A percentile compares a stretch with the other conserved stretches of the same genome.
phyloP scores from a whole-genome alignment of 305 asterid genomes.

The Solanum aculeatissimum region DNA sequence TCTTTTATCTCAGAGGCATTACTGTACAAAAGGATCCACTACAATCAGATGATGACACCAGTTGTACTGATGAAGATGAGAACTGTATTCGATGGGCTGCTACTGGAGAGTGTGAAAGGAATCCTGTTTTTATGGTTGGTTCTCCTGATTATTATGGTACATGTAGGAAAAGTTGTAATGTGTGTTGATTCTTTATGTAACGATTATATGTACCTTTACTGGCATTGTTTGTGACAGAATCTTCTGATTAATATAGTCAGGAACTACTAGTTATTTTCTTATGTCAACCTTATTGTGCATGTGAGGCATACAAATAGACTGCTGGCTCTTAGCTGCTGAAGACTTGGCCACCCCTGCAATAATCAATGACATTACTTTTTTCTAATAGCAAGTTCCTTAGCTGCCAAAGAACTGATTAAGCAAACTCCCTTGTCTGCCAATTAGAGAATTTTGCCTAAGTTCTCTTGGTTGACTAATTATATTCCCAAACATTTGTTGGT shows the following conservation, averaged over 20 bases:
- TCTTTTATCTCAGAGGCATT: conserved; percentile 24
- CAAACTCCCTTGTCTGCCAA: not conserved
- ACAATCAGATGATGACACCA: conserved; percentile 7
- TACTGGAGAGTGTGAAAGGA: conserved; percentile 69
- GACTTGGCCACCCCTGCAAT: not conserved
- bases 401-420: not conserved
- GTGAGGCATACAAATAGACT: not conserved
- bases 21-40: conserved; percentile 3
- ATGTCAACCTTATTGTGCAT: not conserved
- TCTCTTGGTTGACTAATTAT: not conserved
- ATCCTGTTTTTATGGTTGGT: conserved; percentile 75
- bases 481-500: not conserved
- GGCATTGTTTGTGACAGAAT: not conserved
- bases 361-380: not conserved
- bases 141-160: conserved; percentile 81
- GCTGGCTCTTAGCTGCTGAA: not conserved
- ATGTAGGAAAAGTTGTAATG: conserved; percentile 87
- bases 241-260: not conserved
- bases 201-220: not conserved
- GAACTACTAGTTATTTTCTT: not conserved
- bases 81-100: conserved; percentile 84
- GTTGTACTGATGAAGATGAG: conserved; percentile 75
- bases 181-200: conserved; percentile 20
- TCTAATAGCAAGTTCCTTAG: not conserved
- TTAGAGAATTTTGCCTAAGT: not conserved